phyloP scores from a whole-genome alignment of 345 rosid species.

The Bruguiera parviflora region DNA sequence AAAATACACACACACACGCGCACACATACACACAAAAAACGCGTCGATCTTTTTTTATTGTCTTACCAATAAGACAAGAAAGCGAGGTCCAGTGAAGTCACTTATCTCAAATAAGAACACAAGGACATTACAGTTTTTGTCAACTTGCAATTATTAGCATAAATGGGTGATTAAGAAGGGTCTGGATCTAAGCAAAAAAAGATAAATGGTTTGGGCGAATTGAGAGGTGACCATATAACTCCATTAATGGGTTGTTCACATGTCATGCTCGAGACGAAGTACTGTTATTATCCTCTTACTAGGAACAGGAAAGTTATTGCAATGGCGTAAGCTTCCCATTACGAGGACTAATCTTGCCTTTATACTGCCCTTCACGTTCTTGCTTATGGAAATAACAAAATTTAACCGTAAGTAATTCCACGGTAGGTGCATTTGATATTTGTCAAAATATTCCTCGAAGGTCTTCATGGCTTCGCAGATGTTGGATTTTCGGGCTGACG shows the following conservation, averaged over 20 bases:
- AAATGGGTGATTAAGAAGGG: conserved; percentile 5
- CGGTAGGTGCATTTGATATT: conserved; percentile 9
- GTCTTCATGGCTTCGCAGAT: conserved; percentile 9
- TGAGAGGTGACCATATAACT: conserved; percentile 6
- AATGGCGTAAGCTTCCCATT: too few species aligned
- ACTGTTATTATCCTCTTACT: too few species aligned
- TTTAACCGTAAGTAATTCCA: background rate
- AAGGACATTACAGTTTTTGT: too few species aligned
- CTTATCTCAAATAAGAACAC: too few species aligned
- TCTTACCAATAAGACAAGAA: background rate
- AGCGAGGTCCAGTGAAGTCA: background rate
- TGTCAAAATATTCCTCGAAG: conserved; percentile 19
- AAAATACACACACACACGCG: too few species aligned
- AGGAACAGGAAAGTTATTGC: too few species aligned
- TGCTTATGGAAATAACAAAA: background rate
- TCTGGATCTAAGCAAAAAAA: conserved; percentile 2
- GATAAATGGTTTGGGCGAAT: background rate
- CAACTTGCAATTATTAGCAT: too few species aligned
- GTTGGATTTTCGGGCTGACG: conserved; percentile 22
- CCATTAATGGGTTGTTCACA: conserved; percentile 25
- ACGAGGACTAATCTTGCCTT: too few species aligned
- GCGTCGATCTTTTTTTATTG: background rate
- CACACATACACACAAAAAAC: too few species aligned
- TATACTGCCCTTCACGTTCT: too few species aligned
- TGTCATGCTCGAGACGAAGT: conserved; percentile 13